Percentiles rank a stretch among this genome's conserved stretches.
Conservation (phyloP, 768 basidiomycete genomes). For the Infundibulicybe gibba region DNA sequence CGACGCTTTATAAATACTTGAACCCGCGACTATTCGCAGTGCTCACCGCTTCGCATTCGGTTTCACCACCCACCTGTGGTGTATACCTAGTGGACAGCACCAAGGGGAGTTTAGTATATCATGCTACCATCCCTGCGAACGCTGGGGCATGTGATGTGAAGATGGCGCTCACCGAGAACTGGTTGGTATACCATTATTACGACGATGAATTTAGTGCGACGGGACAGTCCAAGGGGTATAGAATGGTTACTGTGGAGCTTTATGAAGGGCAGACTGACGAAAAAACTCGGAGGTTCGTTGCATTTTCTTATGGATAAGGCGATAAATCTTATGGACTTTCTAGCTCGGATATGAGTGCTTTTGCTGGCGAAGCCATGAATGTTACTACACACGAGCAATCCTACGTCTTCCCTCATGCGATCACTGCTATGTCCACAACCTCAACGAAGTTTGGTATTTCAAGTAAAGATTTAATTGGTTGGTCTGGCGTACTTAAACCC, state of each 20-base stretch:
- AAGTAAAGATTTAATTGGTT: constrained; percentile 82
- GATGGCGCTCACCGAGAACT: constrained; percentile 78
- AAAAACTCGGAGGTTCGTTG: constrained; percentile 64
- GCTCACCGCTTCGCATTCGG: constrained; percentile 40
- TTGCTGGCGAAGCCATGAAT: constrained; percentile 46
- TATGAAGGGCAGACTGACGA: constrained; percentile 79
- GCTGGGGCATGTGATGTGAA: constrained; percentile 57
- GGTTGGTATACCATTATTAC: constrained; percentile 88
- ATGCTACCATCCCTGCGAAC: constrained; percentile 46
- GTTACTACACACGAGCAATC: constrained; percentile 64
- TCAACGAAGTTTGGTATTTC: constrained; percentile 88
- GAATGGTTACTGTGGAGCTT: constrained; percentile 80
- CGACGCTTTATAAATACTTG: constrained; percentile 91
- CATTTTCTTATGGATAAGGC: constrained; percentile 1
- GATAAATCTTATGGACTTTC: not conserved
- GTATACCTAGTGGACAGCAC: constrained; percentile 77
- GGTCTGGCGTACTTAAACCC: constrained; percentile 15
- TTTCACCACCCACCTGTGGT: constrained; percentile 38
- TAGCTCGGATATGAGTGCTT: constrained; percentile 43
- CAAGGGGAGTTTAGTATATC: constrained; percentile 77
- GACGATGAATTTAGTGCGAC: constrained; percentile 47
- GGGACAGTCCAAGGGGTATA: constrained; percentile 59
- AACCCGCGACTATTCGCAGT: constrained; percentile 76
- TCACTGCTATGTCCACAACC: constrained; percentile 72
- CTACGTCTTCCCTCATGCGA: constrained; percentile 64